These are phyloP conservation scores for Yamadazyma aaseri DNA, from an alignment of 1,139 yeast genomes.

Conservation along the genomic window DNA sequence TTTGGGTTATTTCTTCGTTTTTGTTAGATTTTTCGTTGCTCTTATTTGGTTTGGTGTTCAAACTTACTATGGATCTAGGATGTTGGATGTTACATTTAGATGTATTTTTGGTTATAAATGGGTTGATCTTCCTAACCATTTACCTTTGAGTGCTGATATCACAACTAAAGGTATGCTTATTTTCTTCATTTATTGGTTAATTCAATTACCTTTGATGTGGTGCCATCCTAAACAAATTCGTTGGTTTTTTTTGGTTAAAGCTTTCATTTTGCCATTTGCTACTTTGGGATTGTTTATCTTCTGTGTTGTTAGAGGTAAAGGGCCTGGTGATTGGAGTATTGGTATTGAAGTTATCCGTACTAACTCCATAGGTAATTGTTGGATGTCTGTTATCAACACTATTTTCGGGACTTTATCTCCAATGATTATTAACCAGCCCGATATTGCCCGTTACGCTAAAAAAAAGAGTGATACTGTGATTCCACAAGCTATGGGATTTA, in stretches of 20 bases:
- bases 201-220: slow-evolving; percentile 18
- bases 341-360: slow-evolving; percentile 9
- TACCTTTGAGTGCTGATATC: slow-evolving; percentile 14
- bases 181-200: slow-evolving; percentile 15
- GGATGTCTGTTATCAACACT: slow-evolving; percentile 17
- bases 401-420: slow-evolving; percentile 17
- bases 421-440: slow-evolving; percentile 18
- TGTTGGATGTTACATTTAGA: slow-evolving; percentile 12
- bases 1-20: slow-evolving; percentile 14
- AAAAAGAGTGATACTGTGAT: slow-evolving; percentile 14
- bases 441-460: slow-evolving; percentile 16
- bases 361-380: slow-evolving; percentile 11
- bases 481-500: slow-evolving; percentile 16
- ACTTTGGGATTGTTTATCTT: slow-evolving; percentile 15
- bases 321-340: slow-evolving; percentile 16
- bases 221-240: slow-evolving; percentile 16
- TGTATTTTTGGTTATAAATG: slow-evolving; percentile 17
- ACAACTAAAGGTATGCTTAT: slow-evolving; percentile 14
- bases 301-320: slow-evolving; percentile 15
- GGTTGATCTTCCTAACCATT: slow-evolving; percentile 12
- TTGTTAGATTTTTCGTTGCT: slow-evolving; percentile 16
- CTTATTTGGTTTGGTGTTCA: slow-evolving; percentile 17
- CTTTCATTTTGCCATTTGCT: slow-evolving; percentile 15
- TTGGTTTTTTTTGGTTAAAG: slow-evolving; percentile 14
- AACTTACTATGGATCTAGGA: slow-evolving; percentile 13